phyloP scores from a whole-genome alignment of 225 moss, liverwort and hornwort species.

The Bryum argenteum region DNA sequence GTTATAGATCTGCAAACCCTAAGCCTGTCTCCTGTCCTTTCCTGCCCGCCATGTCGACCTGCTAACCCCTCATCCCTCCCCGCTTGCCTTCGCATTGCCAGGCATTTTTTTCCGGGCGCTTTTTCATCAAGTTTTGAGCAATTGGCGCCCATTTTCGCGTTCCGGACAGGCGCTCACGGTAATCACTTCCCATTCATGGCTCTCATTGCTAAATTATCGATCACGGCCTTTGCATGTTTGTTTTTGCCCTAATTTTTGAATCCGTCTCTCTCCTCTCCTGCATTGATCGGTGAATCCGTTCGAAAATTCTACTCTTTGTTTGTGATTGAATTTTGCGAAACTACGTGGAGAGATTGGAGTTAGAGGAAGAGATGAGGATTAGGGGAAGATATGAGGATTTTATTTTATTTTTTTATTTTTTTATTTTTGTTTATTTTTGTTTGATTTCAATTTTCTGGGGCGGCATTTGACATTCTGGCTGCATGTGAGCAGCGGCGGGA shows the following conservation, averaged over 20 bases:
- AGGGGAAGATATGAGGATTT: no score
- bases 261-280: background rate
- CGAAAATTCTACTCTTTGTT: background rate
- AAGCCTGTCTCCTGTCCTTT: background rate
- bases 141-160: background rate
- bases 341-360: background rate
- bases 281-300: constrained; percentile 9
- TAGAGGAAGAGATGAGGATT: background rate
- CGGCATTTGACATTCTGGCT: constrained; percentile 7
- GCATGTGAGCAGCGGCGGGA: constrained; percentile 32
- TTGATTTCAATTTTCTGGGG: no score
- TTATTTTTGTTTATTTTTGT: no score
- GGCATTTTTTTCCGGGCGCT: background rate
- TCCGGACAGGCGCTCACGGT: background rate
- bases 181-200: background rate
- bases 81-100: background rate
- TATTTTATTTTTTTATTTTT: no score
- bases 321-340: no score
- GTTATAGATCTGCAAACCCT: constrained; percentile 38
- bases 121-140: background rate
- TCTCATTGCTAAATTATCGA: constrained; percentile 5
- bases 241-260: background rate
- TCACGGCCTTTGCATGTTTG: background rate
- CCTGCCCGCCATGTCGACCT: constrained; percentile 6
- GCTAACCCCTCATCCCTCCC: constrained; percentile 5